Conservation (phyloP, 2,329 filamentous ascomycete genomes). For the Botrytis cinerea region DNA sequence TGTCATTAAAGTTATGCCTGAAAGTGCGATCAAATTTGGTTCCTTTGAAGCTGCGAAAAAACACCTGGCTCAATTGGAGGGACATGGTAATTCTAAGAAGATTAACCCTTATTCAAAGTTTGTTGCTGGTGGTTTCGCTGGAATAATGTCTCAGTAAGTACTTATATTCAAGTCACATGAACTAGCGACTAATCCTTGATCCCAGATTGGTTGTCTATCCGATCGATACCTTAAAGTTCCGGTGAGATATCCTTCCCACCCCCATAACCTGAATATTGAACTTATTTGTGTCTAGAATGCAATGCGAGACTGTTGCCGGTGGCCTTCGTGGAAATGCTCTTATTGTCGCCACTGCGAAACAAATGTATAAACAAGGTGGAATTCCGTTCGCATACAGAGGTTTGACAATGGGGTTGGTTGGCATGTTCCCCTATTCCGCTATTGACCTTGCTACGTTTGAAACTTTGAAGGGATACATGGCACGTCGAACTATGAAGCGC, state of each 20-base stretch:
- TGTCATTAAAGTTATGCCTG: conserved; percentile 96
- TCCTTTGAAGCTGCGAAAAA: conserved; percentile 96
- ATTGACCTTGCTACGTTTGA: conserved; percentile 97
- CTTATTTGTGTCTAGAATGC: conserved; percentile 55
- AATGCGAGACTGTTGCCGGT: conserved; percentile 89
- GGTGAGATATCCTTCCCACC: conserved; percentile 42
- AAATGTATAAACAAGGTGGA: conserved; percentile 80
- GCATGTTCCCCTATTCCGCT: conserved; percentile 97
- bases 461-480: conserved; percentile 77
- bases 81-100: conserved; percentile 75
- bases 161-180: conserved; percentile 20
- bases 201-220: conserved; percentile 79
- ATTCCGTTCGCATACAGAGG: conserved; percentile 82
- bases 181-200: conserved; percentile 25
- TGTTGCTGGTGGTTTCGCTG: conserved; percentile 83
- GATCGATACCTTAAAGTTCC: conserved; percentile 56
- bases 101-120: conserved; percentile 89
- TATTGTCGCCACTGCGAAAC: conserved; percentile 77
- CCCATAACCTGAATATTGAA: neutral
- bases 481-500: conserved; percentile 67
- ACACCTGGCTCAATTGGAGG: conserved; percentile 81
- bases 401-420: conserved; percentile 87
- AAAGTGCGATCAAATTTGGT: conserved; percentile 97
- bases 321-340: conserved; percentile 82
- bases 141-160: conserved; percentile 86